Evolutionary conservation across 106 monocot species (phyloP), one percentile per base, ranked within the genome.

Genomic region (Acorus calamus): DNA sequence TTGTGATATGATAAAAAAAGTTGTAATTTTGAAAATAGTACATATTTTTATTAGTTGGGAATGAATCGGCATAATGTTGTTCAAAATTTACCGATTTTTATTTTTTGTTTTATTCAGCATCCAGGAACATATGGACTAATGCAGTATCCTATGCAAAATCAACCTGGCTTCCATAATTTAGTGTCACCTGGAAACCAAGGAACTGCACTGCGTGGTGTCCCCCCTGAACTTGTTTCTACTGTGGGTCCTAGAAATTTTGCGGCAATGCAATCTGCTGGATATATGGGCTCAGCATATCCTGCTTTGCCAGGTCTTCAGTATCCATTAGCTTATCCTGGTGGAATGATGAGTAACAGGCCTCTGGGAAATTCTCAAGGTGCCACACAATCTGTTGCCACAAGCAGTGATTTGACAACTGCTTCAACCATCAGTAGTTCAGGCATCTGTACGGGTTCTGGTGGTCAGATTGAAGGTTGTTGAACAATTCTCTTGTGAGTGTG

Each of bases 141-240:
- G 86, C 90, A 87, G 42, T 96, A 96, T 70, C 87, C 89, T 50
- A 72, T 89, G 81, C 94, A 94, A 80, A 88, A 80, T 79, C 87
- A 85, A 75, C 75, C 85, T 62, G 63, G 85, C 14, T 84, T 70
- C 49, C 81, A 78, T 52, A 92, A 75, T 66, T 64, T 92, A 62
- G 14, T 77, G 57, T 59, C 84, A 61, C 68, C 75, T 41, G 59
- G 57, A 11, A 92, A 73, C 72, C 90, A 90, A 80, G 79, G 78
- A 70, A 90, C 74, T 70, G 6, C 75, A 57, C 5, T 84, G 7
- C 77, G 76, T 55, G 96, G 80, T 44, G 68, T 69, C 62, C 84
- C 58, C 66, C 64, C 82, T 62, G 79, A 84, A 60, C 48, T 74
- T 12, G 70, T 86, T 55, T 66, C 71, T 42, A 61, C 66, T 44